Base-by-base conservation (phyloP, 1,139 yeast genomes). In the Pichia sp. region DNA sequence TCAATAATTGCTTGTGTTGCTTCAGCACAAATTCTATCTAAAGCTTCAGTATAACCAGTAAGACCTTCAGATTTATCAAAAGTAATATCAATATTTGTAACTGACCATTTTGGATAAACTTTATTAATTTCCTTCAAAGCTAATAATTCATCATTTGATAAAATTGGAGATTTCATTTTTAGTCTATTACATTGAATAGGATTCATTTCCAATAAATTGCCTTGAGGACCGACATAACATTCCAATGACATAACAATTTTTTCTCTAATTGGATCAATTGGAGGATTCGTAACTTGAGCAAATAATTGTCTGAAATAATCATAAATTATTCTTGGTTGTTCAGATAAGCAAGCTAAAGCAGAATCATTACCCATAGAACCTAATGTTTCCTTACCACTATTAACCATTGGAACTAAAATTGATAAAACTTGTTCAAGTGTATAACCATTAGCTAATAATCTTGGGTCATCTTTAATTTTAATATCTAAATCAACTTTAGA, bases 301-400 rank as follows among this genome's bases (percentile, higher is more conserved):
- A 93, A 93, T 64, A 93, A 79, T 71, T 93, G 96, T 66, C 96
- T 85, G 77, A 93, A 93, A 73, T 93, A 93, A 67, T 93, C 99
- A 69, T 87, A 93, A 60, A 89, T 75, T 60, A 93, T 74, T 62
- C 86, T 86, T 48, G 99, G 98, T 71, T 90, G 96, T 66, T 88
- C 93, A 47, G 96, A 86, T 60, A 93, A 74, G 72, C 99, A 93
- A 2, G 99, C 98, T 61, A 93, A 77, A n/a, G 98, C 96, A 54
- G 93, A 84, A 67, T 93, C 99, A 67, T 91, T 91, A 77, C 99
- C 99, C 99, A 93, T 93, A 16, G 97, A 90, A 31, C 99, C 98
- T 54, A 93, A 77, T 7, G 97, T 91, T 73, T 93, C 99, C 66
- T 90, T 90, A 57, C 93, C 96, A 62, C 82, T 87, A 45, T 77